Conservation (phyloP, 2,329 filamentous ascomycete species). For the Botrytis galanthina region DNA sequence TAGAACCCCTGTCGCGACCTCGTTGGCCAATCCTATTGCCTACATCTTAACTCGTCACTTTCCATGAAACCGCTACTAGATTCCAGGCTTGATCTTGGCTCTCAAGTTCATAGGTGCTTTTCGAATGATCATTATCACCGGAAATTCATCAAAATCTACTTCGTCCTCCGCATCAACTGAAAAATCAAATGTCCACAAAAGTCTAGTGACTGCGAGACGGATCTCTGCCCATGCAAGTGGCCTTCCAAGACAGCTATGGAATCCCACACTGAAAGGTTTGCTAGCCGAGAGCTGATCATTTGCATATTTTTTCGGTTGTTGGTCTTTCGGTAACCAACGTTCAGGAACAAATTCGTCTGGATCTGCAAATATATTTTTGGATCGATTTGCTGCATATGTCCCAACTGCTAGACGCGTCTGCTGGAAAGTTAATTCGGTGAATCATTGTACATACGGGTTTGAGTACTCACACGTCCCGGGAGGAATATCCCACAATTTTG, state of each 20-base stretch:
- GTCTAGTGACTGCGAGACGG: not conserved
- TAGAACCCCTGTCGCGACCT: not conserved
- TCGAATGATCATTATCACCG: slow-evolving; percentile 6
- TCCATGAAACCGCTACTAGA: not conserved
- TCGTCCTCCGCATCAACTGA: not conserved
- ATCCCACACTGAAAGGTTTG: slow-evolving; percentile 17
- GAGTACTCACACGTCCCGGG: slow-evolving; percentile 12
- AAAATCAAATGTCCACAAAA: slow-evolving; percentile 4
- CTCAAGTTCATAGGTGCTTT: not conserved
- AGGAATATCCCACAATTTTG: slow-evolving; percentile 5
- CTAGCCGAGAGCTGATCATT: slow-evolving; percentile 14
- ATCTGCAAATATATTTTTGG: slow-evolving; percentile 14
- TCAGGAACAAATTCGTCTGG: slow-evolving; percentile 23
- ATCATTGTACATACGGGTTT: fast-evolving
- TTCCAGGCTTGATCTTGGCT: not conserved
- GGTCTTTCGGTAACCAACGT: slow-evolving; percentile 37
- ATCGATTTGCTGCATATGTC: not conserved
- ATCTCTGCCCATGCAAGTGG: slow-evolving; percentile 1
- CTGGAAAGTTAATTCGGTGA: not conserved
- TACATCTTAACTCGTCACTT: not conserved
- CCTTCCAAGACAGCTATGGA: slow-evolving; percentile 22
- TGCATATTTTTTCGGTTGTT: not conserved
- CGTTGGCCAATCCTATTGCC: not conserved
- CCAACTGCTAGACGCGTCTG: slow-evolving; percentile 19
- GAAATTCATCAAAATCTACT: slow-evolving; percentile 1